These are phyloP conservation scores for Metarhizium album DNA, from an alignment of 2,329 filamentous ascomycete genomes.

Conservation along the genomic window DNA sequence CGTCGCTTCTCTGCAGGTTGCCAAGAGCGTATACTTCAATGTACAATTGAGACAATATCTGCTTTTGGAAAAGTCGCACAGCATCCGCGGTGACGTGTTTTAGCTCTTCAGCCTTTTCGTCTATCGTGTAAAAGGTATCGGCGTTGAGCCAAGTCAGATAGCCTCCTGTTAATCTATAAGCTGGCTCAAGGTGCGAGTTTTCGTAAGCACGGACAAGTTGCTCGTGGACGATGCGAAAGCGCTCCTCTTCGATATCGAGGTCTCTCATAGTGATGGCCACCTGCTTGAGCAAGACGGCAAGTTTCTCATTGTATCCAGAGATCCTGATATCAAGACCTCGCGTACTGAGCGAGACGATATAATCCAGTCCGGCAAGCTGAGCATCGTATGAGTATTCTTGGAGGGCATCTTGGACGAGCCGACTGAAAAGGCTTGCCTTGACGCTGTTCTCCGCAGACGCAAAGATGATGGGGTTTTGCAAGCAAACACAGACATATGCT, in stretches of 20 bases:
- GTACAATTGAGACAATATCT: slow-evolving; percentile 72
- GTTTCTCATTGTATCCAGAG: slow-evolving; percentile 92
- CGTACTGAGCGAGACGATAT: slow-evolving; percentile 62
- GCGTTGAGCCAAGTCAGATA: slow-evolving; percentile 72
- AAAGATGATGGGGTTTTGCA: slow-evolving; percentile 69
- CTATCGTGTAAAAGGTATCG: slow-evolving; percentile 67
- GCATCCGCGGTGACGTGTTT: slow-evolving; percentile 63
- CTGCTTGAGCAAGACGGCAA: slow-evolving; percentile 81
- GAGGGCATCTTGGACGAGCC: slow-evolving; percentile 78
- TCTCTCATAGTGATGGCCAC: slow-evolving; percentile 77
- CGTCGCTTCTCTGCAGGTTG: slow-evolving; percentile 91
- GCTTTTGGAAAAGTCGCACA: slow-evolving; percentile 66
- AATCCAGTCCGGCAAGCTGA: slow-evolving; percentile 80
- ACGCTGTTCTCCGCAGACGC: slow-evolving; percentile 69
- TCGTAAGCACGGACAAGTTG: slow-evolving; percentile 63
- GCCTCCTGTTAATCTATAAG: slow-evolving; percentile 78
- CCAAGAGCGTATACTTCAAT: slow-evolving; percentile 84
- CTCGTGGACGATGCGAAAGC: slow-evolving; percentile 88
- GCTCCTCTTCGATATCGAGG: slow-evolving; percentile 71
- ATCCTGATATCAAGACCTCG: slow-evolving; percentile 70
- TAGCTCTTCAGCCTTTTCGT: slow-evolving; percentile 70
- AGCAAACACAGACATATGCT: slow-evolving; percentile 71
- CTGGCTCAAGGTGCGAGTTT: slow-evolving; percentile 81
- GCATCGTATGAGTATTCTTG: slow-evolving; percentile 95
- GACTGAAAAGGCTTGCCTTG: slow-evolving; percentile 70